Evolutionary conservation across 1,284 basidiomycete species (phyloP), one percentile per base, ranked within the genome.

Genomic region (Moesziomyces sp.): DNA sequence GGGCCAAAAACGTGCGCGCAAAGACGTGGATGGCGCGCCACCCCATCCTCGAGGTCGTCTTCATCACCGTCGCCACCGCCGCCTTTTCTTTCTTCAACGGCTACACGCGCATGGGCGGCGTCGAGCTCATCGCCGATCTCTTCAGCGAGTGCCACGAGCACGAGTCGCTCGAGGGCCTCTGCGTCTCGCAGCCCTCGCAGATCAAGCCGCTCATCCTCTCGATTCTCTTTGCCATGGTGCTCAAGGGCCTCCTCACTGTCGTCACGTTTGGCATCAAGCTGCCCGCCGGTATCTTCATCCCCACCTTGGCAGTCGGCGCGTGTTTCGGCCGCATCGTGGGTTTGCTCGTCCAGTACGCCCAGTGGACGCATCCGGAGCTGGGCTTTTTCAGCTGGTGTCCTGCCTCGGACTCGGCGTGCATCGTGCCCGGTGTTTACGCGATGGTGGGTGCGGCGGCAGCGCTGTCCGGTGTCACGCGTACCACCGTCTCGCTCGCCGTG

Each of bases 291-390:
- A 96, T 99, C 75, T 98, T 99, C 85, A 93, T 99, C 40, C 96
- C 96, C 0, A 94, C 94, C 0, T 88, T 99, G 18, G 94, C 93
- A 19, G 95, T 97, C 14, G 96, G 96, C 24, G 96, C 96, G 0
- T 95, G 94, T 82, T 92, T 92, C 43, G 96, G 96, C 2, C 88
- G 96, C 19, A 90, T 97, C 44, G 81, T 94, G 24, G 96, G 96
- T n/a, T 89, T 97, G 45, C 78, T 87, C 9, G 88, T 98, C 83
- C 92, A 96, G 83, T 92, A 90, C 85, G 76, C 91, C 58, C 92
- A 93, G 80, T 89, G 87, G 83, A 87, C 87, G 35, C 85, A 91
- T 77, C 92, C 93, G 0, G 74, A 89, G 35, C 86, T 87, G 35
- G 74, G 86, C 0, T 84, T 93, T 28, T 94, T 95, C 83, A 85